Conservation (phyloP, 495 filamentous ascomycete species). For the Podospora didyma region DNA sequence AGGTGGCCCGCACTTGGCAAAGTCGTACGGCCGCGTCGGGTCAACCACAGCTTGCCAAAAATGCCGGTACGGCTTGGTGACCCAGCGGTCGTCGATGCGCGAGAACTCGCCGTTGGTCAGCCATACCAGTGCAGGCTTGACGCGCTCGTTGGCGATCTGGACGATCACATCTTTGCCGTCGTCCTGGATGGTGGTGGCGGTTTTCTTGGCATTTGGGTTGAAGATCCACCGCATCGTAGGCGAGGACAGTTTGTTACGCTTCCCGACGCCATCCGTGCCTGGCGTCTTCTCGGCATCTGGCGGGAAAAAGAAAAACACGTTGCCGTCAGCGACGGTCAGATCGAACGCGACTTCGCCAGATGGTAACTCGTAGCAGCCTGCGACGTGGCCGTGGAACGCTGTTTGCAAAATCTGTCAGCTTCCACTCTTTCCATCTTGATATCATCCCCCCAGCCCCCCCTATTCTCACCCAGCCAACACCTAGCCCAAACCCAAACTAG, state of each 20-base stretch:
- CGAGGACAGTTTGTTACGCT: constrained; percentile 37
- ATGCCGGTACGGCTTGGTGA: constrained; percentile 48
- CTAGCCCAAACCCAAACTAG: too few relatives aligned
- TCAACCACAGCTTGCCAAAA: constrained; percentile 52
- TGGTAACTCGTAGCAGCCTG: constrained; percentile 47
- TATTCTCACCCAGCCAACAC: too few relatives aligned
- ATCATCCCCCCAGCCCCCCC: too few relatives aligned
- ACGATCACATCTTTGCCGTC: constrained; percentile 11
- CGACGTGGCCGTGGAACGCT: constrained; percentile 47
- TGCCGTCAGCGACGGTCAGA: constrained; percentile 52
- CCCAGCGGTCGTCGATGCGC: constrained; percentile 55
- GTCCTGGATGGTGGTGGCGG: constrained; percentile 6
- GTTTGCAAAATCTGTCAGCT: neutral
- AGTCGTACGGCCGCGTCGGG: constrained; percentile 41
- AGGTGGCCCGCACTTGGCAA: constrained; percentile 43
- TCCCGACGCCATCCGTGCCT: constrained; percentile 19
- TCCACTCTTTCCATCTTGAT: too few relatives aligned
- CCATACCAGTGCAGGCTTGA: constrained; percentile 33
- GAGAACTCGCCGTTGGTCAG: constrained; percentile 54
- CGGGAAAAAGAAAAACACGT: constrained; percentile 57
- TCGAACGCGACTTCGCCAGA: constrained; percentile 48
- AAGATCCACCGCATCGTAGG: constrained; percentile 53
- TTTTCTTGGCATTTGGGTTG: constrained; percentile 38
- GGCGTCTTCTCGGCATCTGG: constrained; percentile 31
- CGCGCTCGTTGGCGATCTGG: constrained; percentile 29